Evolutionary conservation across 257 asterid genomes (phyloP).

Genomic region (Solanum pimpinellifolium): DNA sequence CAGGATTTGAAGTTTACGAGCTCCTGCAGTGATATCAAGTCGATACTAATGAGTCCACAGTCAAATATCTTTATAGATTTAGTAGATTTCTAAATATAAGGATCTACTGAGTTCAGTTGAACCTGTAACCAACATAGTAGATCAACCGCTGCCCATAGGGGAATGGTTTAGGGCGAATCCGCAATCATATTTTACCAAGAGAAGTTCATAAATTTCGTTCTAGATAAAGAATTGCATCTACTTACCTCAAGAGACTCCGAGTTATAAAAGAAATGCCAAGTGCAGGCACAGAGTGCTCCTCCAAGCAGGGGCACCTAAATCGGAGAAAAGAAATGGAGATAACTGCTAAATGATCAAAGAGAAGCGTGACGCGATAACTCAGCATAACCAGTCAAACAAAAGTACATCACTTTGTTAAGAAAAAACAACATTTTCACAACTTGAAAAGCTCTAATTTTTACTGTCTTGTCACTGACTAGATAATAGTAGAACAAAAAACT

Average conservation of each 20-base stretch:
- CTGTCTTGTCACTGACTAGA: not conserved
- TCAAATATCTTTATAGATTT: not conserved
- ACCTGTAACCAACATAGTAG: not conserved
- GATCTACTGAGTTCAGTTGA: not conserved
- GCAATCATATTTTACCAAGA: not conserved
- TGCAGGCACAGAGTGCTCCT: conserved; percentile 97
- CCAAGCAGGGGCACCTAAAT: conserved; percentile 90
- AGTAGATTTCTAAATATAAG: not conserved
- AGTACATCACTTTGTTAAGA: not conserved
- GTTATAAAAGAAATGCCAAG: conserved; percentile 99
- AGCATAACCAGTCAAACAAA: not conserved
- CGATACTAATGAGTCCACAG: not conserved
- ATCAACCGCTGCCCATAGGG: not conserved
- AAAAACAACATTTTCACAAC: not conserved
- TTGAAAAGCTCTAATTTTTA: not conserved
- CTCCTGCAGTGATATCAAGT: not conserved
- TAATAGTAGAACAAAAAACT: not conserved
- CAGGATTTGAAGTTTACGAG: not conserved
- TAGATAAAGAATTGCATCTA: not conserved
- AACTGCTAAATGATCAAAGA: not conserved
- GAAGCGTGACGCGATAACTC: not conserved
- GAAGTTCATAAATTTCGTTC: not conserved
- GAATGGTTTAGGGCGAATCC: not conserved
- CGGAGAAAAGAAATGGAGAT: not conserved
- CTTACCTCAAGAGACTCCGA: conserved; percentile 89